A percentile compares a stretch with the other conserved stretches of the same genome.
Evolutionary conservation across 768 basidiomycete genomes (phyloP).

Genomic region (Tricholoma bakamatsutake): DNA sequence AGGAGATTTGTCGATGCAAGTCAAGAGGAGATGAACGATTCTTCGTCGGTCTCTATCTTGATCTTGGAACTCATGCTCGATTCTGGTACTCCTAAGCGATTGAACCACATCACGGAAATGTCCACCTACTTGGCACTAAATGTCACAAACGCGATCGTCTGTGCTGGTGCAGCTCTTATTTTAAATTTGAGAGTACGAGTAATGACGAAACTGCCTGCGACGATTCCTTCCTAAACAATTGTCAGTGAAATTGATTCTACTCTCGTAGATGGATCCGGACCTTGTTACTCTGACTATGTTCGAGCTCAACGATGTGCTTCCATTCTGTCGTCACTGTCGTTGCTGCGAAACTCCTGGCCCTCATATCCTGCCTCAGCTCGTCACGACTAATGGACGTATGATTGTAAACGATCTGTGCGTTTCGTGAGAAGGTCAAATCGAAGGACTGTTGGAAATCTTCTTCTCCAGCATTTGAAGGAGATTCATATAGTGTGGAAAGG

Average conservation of each 20-base stretch:
- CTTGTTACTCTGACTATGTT: slow-evolving; percentile 2
- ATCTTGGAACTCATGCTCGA: slow-evolving; percentile 16
- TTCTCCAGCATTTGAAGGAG: slow-evolving; percentile 6
- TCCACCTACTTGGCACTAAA: slow-evolving; percentile 37
- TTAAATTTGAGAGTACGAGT: slow-evolving; percentile 34
- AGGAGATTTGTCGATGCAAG: slow-evolving; percentile 22
- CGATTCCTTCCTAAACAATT: slow-evolving; percentile 24
- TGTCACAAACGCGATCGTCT: slow-evolving; percentile 23
- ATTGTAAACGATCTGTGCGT: slow-evolving; percentile 28
- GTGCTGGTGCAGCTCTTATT: slow-evolving; percentile 33
- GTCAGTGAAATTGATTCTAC: neutral
- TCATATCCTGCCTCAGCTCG: slow-evolving; percentile 22
- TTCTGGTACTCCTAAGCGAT: slow-evolving; percentile 11
- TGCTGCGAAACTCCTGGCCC: slow-evolving; percentile 13
- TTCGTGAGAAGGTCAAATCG: slow-evolving; percentile 25
- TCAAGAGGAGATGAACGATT: slow-evolving; percentile 31
- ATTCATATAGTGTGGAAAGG: slow-evolving; percentile 23
- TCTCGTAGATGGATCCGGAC: neutral
- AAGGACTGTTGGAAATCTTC: slow-evolving; percentile 15
- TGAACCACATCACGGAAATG: slow-evolving; percentile 15
- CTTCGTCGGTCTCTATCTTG: slow-evolving; percentile 14
- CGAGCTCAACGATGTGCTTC: slow-evolving; percentile 28
- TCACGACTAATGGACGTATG: slow-evolving; percentile 21
- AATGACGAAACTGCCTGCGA: slow-evolving; percentile 34
- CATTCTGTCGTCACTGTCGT: slow-evolving; percentile 24